Percentiles rank a stretch among this genome's conserved stretches.
phyloP scores from a whole-genome alignment of 192 early-diverging fungal genomes.

The Geranomyces michiganensis region DNA sequence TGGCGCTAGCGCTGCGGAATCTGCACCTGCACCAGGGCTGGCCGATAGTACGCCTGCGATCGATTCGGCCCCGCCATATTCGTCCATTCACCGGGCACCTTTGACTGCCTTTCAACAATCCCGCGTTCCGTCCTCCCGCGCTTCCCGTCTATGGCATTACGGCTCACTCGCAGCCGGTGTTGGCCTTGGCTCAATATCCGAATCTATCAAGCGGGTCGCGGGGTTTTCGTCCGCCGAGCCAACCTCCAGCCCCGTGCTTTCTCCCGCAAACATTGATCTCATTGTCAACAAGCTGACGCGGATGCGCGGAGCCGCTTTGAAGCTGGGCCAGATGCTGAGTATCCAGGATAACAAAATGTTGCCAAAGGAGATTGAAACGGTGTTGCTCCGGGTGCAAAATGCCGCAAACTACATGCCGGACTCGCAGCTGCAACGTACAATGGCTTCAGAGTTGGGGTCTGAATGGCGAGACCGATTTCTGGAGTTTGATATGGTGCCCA shows the following conservation, averaged over 20 bases:
- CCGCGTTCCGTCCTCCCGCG: constrained; percentile 75
- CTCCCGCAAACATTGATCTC: constrained; percentile 78
- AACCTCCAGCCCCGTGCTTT: constrained; percentile 49
- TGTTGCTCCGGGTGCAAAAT: constrained; percentile 88
- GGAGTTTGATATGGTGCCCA: constrained; percentile 76
- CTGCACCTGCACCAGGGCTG: no score
- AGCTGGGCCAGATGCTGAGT: constrained; percentile 96
- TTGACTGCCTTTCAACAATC: constrained; percentile 12
- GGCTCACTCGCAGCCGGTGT: constrained; percentile 68
- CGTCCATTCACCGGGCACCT: background rate
- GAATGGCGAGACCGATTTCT: constrained; percentile 73
- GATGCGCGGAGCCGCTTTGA: constrained; percentile 97
- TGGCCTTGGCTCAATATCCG: constrained; percentile 71
- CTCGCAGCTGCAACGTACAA: constrained; percentile 75
- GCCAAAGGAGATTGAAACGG: constrained; percentile 76
- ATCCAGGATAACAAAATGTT: constrained; percentile 78
- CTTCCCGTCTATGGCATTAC: constrained; percentile 80
- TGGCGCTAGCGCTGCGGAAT: no score
- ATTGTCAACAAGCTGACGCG: constrained; percentile 81
- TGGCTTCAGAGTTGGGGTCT: constrained; percentile 68
- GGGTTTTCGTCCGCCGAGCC: constrained; percentile 49
- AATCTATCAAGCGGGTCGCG: constrained; percentile 63
- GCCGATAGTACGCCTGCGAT: background rate
- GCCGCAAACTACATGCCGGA: constrained; percentile 95
- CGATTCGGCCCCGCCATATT: background rate